These are phyloP conservation scores for Calocybe indica DNA, from an alignment of 768 basidiomycete species.

Conservation along the genomic window DNA sequence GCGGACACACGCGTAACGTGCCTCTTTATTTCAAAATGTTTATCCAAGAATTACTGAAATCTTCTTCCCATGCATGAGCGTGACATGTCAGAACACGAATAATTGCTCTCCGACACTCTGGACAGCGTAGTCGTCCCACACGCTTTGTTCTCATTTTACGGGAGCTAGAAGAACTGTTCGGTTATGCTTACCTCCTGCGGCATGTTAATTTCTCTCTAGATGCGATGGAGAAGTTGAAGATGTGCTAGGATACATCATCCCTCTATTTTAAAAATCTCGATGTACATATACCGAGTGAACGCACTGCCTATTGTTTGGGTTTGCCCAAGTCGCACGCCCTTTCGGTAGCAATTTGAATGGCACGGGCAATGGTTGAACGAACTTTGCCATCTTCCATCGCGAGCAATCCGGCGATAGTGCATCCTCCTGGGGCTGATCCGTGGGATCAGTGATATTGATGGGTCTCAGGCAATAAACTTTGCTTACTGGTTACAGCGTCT, in stretches of 20 bases:
- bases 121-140: constrained; percentile 66
- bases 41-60: too few species aligned
- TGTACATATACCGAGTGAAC: not conserved
- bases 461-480: not conserved
- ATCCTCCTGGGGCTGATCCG: constrained; percentile 85
- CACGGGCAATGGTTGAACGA: constrained; percentile 89
- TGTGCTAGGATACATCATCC: constrained; percentile 20
- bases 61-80: too few species aligned
- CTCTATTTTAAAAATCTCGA: not conserved
- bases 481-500: constrained; percentile 93
- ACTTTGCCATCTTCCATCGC: constrained; percentile 93
- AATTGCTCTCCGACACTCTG: constrained; percentile 94
- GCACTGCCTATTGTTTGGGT: constrained; percentile 38
- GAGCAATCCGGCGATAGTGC: constrained; percentile 95
- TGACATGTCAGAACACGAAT: too few species aligned
- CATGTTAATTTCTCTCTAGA: constrained; percentile 11
- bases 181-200: not conserved
- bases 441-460: not conserved
- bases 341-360: constrained; percentile 91
- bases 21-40: too few species aligned
- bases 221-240: constrained; percentile 26
- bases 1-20: too few species aligned
- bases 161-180: constrained; percentile 61
- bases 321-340: constrained; percentile 84
- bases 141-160: constrained; percentile 93